phyloP scores from a whole-genome alignment of 495 filamentous ascomycete species.

The Penicillium steckii region DNA sequence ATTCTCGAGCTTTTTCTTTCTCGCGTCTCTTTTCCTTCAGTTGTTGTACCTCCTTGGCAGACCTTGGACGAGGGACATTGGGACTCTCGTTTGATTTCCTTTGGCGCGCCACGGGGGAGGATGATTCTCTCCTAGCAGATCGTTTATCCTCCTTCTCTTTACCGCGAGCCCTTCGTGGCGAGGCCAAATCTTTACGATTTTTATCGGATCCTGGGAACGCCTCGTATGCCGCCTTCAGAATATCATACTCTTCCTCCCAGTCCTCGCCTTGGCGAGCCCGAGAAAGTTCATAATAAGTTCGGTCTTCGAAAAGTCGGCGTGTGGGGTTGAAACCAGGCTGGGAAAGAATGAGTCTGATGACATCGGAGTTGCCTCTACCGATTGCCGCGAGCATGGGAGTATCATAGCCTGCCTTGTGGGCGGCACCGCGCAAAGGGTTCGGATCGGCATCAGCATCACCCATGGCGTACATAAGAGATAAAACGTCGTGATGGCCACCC shows the following conservation, averaged over 20 bases:
- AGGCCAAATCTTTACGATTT: constrained; percentile 35
- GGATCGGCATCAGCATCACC: constrained; percentile 80
- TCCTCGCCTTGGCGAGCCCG: constrained; percentile 75
- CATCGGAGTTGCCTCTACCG: constrained; percentile 80
- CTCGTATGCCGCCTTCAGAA: constrained; percentile 78
- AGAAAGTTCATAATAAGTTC: constrained; percentile 82
- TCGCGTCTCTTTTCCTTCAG: constrained; percentile 36
- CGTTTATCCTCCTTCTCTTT: constrained; percentile 54
- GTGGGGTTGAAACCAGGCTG: constrained; percentile 79
- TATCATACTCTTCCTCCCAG: constrained; percentile 85
- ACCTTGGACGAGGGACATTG: constrained; percentile 20
- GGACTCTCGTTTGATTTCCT: constrained; percentile 40
- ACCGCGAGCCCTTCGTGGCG: constrained; percentile 58
- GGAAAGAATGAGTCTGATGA: constrained; percentile 75
- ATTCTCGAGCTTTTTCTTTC: constrained; percentile 29
- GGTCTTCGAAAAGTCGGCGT: constrained; percentile 60
- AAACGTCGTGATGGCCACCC: constrained; percentile 83
- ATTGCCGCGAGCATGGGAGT: constrained; percentile 96
- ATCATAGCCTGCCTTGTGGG: constrained; percentile 55
- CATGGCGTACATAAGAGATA: constrained; percentile 81
- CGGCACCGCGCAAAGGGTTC: constrained; percentile 48
- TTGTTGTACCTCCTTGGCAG: constrained; percentile 27
- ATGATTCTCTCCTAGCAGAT: constrained; percentile 45
- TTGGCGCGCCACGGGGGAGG: constrained; percentile 47
- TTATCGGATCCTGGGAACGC: constrained; percentile 49